Evolutionary conservation across 306 rosid genomes (phyloP).

Genomic region (Citrullus colocynthis): DNA sequence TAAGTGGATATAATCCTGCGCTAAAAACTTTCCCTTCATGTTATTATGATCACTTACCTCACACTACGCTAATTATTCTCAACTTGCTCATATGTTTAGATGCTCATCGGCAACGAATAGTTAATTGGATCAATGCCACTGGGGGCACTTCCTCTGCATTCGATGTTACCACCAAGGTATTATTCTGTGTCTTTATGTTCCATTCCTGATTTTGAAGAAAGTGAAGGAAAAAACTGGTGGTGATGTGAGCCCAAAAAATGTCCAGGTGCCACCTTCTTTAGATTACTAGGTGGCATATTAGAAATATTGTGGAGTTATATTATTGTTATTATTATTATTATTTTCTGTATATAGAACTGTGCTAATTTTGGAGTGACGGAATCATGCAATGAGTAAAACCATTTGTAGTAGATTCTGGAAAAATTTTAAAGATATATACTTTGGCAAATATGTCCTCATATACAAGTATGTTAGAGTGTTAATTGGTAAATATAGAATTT

Average conservation of each 20-base stretch:
- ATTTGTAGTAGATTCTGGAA: not conserved
- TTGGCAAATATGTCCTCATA: not conserved
- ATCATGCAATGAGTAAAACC: not conserved
- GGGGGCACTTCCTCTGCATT: slow-evolving; percentile 66
- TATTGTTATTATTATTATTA: not conserved
- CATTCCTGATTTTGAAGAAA: not conserved
- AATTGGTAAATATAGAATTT: not conserved
- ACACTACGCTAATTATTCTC: slow-evolving; percentile 8
- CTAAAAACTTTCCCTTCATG: not conserved
- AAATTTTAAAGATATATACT: not conserved
- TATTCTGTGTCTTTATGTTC: not conserved
- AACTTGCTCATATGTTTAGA: slow-evolving; percentile 28
- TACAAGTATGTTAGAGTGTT: not conserved
- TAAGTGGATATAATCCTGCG: not conserved
- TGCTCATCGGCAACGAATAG: slow-evolving; percentile 65
- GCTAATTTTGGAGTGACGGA: not conserved
- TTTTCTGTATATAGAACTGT: not conserved
- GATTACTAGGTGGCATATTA: not conserved
- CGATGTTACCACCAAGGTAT: slow-evolving; percentile 62
- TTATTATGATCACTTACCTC: not conserved
- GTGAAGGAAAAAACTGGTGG: not conserved
- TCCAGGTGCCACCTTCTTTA: not conserved
- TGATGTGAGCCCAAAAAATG: not conserved
- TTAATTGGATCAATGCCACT: slow-evolving; percentile 73
- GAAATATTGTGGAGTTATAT: not conserved